Percentiles rank a stretch among this genome's conserved stretches.
phyloP scores from a whole-genome alignment of 306 rosid species.

The Acacia crassicarpa region DNA sequence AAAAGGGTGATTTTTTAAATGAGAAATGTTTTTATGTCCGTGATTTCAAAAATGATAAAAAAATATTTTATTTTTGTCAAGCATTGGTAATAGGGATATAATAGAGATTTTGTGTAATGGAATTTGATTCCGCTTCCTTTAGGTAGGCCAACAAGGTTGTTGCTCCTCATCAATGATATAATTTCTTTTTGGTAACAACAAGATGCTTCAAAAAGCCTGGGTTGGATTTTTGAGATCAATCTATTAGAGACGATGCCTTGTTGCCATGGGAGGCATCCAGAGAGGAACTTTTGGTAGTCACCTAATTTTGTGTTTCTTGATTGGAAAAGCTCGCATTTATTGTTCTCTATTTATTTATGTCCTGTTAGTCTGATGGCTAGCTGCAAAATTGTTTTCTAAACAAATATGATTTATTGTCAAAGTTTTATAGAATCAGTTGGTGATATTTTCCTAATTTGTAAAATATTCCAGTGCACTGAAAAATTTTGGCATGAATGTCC shows the following conservation, averaged over 20 bases:
- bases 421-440: neutral
- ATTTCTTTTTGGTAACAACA: neutral
- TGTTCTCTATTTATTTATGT: neutral
- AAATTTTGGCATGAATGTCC: neutral
- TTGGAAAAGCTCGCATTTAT: neutral
- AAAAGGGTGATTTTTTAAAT: neutral
- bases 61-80: neutral
- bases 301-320: neutral
- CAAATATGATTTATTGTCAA: neutral
- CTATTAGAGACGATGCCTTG: neutral
- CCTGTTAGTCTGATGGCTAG: neutral
- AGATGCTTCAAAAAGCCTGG: neutral
- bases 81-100: neutral
- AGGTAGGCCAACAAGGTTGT: neutral
- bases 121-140: neutral
- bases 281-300: neutral
- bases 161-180: neutral
- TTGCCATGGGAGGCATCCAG: neutral
- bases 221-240: neutral
- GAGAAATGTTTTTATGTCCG: neutral
- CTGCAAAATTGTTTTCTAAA: neutral
- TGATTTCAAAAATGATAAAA: neutral
- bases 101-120: neutral
- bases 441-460: neutral
- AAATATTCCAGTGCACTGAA: neutral